phyloP scores from a whole-genome alignment of 2,329 filamentous ascomycete genomes.

The Colletotrichum lini region DNA sequence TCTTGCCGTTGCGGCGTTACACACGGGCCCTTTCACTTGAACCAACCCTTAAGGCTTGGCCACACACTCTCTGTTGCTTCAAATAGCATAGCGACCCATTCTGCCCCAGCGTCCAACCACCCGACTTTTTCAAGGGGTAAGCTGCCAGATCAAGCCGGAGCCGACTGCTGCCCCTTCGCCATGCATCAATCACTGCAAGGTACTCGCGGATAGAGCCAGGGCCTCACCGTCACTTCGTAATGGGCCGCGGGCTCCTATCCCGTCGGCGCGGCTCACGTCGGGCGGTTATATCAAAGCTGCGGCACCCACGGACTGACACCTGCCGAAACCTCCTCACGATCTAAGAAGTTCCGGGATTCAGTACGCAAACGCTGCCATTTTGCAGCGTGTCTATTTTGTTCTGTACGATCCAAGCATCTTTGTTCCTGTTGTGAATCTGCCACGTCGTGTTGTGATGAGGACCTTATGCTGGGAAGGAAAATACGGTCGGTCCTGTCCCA shows the following conservation, averaged over 20 bases:
- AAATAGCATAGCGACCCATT: conserved; percentile 23
- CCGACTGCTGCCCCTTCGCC: neutral
- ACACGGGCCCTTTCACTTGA: neutral
- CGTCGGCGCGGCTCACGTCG: conserved; percentile 12
- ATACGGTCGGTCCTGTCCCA: conserved; percentile 8
- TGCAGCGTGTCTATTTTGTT: neutral
- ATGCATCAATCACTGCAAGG: conserved; percentile 23
- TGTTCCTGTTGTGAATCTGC: neutral
- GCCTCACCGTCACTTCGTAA: conserved; percentile 28
- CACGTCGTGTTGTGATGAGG: neutral
- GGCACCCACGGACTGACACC: conserved; percentile 26
- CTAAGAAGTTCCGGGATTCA: neutral
- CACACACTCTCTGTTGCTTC: neutral
- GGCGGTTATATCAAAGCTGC: conserved; percentile 18
- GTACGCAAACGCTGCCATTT: conserved; percentile 7
- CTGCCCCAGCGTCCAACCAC: conserved; percentile 31
- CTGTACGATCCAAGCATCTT: neutral
- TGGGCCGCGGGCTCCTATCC: conserved; percentile 15
- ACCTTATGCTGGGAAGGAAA: neutral
- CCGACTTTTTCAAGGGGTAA: conserved; percentile 23
- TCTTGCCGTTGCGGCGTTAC: conserved; percentile 30
- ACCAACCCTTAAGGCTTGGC: conserved; percentile 13
- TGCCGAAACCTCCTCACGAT: conserved; percentile 10
- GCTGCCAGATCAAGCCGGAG: conserved; percentile 13
- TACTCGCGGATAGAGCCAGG: conserved; percentile 13